These are phyloP conservation scores for Amanita thiersii DNA, from an alignment of 768 basidiomycete species.

Conservation along the genomic window DNA sequence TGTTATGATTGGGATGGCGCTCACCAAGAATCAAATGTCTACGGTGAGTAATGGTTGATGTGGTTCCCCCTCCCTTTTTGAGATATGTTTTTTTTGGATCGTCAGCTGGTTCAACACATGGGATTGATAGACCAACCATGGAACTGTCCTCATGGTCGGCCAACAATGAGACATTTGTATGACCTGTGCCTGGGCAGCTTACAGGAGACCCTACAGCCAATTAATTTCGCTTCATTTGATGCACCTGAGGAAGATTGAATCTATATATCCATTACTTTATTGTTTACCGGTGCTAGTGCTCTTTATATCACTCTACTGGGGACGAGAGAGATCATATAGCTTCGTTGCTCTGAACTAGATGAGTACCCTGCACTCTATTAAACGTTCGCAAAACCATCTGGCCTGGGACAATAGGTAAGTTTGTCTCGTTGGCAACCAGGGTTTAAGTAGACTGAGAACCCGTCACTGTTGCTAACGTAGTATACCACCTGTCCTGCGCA, in stretches of 20 bases:
- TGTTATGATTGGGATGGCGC: slow-evolving; percentile 88
- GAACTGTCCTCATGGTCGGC: slow-evolving; percentile 84
- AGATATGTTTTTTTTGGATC: slow-evolving; percentile 6
- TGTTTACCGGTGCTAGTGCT: too few species aligned
- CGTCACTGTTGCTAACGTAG: slow-evolving; percentile 25
- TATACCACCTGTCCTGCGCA: slow-evolving; percentile 39
- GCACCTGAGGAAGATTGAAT: too few species aligned
- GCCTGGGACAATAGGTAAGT: slow-evolving; percentile 54
- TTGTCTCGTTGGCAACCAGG: not conserved
- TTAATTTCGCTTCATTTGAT: slow-evolving; percentile 31
- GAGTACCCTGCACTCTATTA: slow-evolving; percentile 43
- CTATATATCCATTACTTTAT: not conserved
- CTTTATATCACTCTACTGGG: too few species aligned
- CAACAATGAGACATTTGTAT: slow-evolving; percentile 72
- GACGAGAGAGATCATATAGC: too few species aligned
- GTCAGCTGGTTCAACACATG: slow-evolving; percentile 72
- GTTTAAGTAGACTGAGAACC: not conserved
- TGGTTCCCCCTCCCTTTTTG: not conserved
- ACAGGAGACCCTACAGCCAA: slow-evolving; percentile 3
- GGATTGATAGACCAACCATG: slow-evolving; percentile 80
- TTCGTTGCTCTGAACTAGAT: slow-evolving; percentile 21
- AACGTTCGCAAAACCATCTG: slow-evolving; percentile 43
- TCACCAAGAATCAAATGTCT: slow-evolving; percentile 74
- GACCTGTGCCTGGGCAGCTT: slow-evolving; percentile 31
- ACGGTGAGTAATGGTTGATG: slow-evolving; percentile 33